Percentiles rank a stretch among this genome's conserved stretches.
Evolutionary conservation across 768 basidiomycete species (phyloP).

Genomic region (Hydnomerulius pinastri): DNA sequence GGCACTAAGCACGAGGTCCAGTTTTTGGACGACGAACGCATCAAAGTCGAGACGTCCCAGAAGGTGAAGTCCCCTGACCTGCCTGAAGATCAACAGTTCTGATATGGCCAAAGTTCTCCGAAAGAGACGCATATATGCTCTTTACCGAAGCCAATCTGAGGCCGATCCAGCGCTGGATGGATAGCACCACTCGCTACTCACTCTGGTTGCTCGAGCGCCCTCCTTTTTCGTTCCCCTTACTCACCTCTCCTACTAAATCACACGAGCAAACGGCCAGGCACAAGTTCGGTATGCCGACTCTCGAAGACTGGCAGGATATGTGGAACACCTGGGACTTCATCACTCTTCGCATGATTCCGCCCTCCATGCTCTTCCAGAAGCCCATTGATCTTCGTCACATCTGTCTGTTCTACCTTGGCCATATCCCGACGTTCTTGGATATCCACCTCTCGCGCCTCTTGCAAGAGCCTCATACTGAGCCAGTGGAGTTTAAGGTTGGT

Average conservation of each 20-base stretch:
- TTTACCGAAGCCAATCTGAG: constrained; percentile 80
- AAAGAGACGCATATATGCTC: constrained; percentile 63
- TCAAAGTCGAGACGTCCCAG: constrained; percentile 85
- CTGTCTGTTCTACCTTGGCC: constrained; percentile 95
- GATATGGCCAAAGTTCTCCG: too few species aligned
- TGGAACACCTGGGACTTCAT: constrained; percentile 92
- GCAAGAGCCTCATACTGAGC: constrained; percentile 79
- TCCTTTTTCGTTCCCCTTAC: constrained; percentile 70
- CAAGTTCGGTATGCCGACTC: constrained; percentile 65
- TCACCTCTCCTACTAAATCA: constrained; percentile 40
- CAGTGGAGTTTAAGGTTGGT: constrained; percentile 72
- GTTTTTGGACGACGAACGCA: constrained; percentile 71
- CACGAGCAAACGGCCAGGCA: constrained; percentile 21
- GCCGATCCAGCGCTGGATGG: constrained; percentile 84
- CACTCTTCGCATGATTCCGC: constrained; percentile 83
- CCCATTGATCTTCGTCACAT: constrained; percentile 95
- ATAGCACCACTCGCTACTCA: constrained; percentile 69
- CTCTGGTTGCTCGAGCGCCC: constrained; percentile 93
- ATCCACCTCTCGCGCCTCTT: constrained; percentile 82
- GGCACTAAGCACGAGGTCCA: constrained; percentile 41
- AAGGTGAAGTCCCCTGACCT: constrained; percentile 59
- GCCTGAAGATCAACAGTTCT: too few species aligned
- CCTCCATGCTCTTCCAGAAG: constrained; percentile 82
- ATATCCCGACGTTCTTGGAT: constrained; percentile 91
- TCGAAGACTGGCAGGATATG: constrained; percentile 77